phyloP scores from a whole-genome alignment of 1,284 basidiomycete species.

The Anthracocystis walkeri region DNA sequence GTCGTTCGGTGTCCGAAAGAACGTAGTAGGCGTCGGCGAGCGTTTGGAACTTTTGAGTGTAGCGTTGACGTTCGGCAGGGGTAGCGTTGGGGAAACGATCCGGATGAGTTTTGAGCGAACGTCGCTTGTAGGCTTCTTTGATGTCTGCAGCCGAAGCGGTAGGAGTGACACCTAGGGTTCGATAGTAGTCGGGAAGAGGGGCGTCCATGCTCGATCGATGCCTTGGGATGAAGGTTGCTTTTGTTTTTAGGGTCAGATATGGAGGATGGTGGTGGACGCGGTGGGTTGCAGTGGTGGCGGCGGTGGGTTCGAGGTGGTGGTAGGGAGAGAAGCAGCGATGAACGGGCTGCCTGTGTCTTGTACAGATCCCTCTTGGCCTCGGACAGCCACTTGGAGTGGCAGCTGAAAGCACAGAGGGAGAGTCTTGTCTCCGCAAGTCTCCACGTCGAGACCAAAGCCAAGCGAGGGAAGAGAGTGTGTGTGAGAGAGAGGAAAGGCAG shows the following conservation, averaged over 20 bases:
- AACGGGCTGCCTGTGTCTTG: neutral
- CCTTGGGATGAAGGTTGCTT: neutral
- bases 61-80: constrained; percentile 77
- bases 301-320: neutral
- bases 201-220: constrained; percentile 35
- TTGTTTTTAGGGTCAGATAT: neutral
- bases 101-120: constrained; percentile 83
- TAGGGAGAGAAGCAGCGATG: neutral
- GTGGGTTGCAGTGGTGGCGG: neutral
- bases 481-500: neutral
- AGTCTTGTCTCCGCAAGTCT: no score
- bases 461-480: no score
- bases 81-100: constrained; percentile 84
- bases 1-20: constrained; percentile 80
- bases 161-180: constrained; percentile 71
- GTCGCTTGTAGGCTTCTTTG: constrained; percentile 82
- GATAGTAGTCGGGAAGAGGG: constrained; percentile 63
- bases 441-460: no score
- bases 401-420: constrained; percentile 14
- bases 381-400: constrained; percentile 1
- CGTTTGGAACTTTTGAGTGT: constrained; percentile 71
- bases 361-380: neutral
- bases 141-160: constrained; percentile 80
- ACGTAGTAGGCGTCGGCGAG: constrained; percentile 97
- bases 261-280: neutral